phyloP scores from a whole-genome alignment of 2,329 filamentous ascomycete genomes.

The Penicillium sclerotiorum region DNA sequence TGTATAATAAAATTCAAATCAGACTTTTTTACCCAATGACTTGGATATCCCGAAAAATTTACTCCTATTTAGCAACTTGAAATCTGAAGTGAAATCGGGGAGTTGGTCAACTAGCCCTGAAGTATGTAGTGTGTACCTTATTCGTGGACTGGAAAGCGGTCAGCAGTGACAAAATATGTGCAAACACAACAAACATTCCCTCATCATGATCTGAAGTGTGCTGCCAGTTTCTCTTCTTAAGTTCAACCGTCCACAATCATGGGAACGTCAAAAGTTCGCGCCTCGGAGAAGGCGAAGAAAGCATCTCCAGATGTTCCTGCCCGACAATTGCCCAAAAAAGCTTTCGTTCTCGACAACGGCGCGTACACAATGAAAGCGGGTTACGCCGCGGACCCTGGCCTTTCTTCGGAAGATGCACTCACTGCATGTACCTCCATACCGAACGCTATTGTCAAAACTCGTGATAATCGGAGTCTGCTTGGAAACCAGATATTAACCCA shows the following conservation, averaged over 20 bases:
- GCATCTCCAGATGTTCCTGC: constrained; percentile 46
- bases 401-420: constrained; percentile 40
- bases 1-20: no score
- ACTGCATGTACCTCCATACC: constrained; percentile 69
- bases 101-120: no score
- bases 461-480: constrained; percentile 76
- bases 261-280: constrained; percentile 39
- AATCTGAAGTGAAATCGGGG: no score
- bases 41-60: no score
- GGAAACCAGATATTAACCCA: constrained; percentile 71
- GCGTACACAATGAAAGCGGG: constrained; percentile 90
- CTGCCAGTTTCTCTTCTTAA: not conserved
- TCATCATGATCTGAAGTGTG: not conserved
- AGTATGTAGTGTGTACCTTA: not conserved
- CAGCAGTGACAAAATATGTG: not conserved
- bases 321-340: constrained; percentile 58
- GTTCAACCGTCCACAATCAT: constrained; percentile 23
- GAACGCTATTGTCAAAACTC: constrained; percentile 85
- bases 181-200: constrained; percentile 4
- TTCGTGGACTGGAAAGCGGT: not conserved
- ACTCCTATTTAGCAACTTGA: no score
- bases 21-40: no score
- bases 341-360: constrained; percentile 91
- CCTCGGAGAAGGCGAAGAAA: constrained; percentile 55
- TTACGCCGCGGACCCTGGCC: constrained; percentile 56